Evolutionary conservation across 192 early-diverging fungal genomes (phyloP).

Genomic region (Chytriomyces confervae): DNA sequence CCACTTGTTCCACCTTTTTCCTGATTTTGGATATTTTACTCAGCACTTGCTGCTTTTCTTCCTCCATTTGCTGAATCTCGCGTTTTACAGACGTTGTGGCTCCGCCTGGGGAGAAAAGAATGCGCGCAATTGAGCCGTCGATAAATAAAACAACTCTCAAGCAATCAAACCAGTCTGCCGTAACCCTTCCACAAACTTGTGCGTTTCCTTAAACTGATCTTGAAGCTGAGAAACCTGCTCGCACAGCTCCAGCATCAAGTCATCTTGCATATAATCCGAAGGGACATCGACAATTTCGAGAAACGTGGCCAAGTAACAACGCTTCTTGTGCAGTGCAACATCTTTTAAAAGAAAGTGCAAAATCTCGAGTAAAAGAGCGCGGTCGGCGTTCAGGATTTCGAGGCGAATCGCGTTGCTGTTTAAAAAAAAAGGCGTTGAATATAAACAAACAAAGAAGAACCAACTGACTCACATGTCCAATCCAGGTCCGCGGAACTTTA

Average conservation of each 20-base stretch:
- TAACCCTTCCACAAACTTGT: conserved; percentile 56
- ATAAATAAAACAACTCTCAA: neutral
- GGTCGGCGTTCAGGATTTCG: conserved; percentile 45
- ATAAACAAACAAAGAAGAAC: conserved; percentile 5
- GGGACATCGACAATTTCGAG: conserved; percentile 59
- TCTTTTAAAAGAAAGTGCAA: conserved; percentile 59
- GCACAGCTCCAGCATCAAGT: conserved; percentile 53
- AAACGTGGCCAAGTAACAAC: conserved; percentile 61
- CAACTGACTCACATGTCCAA: conserved; percentile 46
- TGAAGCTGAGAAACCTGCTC: conserved; percentile 56
- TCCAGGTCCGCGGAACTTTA: conserved; percentile 54
- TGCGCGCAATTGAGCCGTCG: neutral
- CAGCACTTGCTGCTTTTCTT: conserved; percentile 67
- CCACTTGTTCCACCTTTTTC: conserved; percentile 63
- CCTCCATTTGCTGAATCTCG: conserved; percentile 69
- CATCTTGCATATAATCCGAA: conserved; percentile 61
- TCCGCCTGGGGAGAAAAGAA: conserved; percentile 14
- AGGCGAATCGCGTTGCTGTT: conserved; percentile 35
- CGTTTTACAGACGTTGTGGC: conserved; percentile 54
- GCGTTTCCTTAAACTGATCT: conserved; percentile 60
- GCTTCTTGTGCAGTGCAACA: conserved; percentile 57
- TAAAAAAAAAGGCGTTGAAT: conserved; percentile 17
- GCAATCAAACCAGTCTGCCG: conserved; percentile 39
- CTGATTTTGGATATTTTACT: conserved; percentile 56
- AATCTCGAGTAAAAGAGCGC: conserved; percentile 45